These are phyloP conservation scores for Moniliophthora roreri DNA, from an alignment of 1,284 basidiomycete genomes.

Conservation along the genomic window DNA sequence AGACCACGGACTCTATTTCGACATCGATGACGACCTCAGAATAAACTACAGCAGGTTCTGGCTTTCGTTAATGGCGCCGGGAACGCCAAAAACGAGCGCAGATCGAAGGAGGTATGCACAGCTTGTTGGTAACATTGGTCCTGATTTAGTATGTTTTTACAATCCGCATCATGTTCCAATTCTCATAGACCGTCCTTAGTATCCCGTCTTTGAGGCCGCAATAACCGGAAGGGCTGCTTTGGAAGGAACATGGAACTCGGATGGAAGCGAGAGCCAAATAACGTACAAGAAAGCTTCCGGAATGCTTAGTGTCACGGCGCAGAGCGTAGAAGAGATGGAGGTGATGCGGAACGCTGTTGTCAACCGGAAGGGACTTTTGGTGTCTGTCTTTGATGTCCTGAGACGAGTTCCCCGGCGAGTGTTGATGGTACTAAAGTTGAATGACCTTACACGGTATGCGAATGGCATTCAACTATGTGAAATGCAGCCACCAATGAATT, in stretches of 20 bases:
- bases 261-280: constrained; percentile 28
- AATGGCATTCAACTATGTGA: neutral
- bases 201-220: constrained; percentile 87
- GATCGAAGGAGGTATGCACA: constrained; percentile 84
- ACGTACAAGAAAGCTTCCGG: constrained; percentile 63
- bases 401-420: constrained; percentile 81
- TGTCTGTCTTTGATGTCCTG: constrained; percentile 84
- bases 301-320: constrained; percentile 71
- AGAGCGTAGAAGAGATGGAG: constrained; percentile 72
- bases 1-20: constrained; percentile 93
- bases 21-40: constrained; percentile 76
- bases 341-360: constrained; percentile 80
- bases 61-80: constrained; percentile 80
- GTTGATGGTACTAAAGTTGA: constrained; percentile 71
- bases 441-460: constrained; percentile 74
- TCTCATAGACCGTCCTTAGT: constrained; percentile 45
- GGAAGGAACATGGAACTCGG: constrained; percentile 51
- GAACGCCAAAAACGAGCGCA: constrained; percentile 59
- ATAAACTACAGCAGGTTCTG: constrained; percentile 82
- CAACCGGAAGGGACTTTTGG: constrained; percentile 76
- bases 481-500: constrained; percentile 3
- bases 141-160: constrained; percentile 66
- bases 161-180: neutral
- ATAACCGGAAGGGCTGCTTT: constrained; percentile 69
- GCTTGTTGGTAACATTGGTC: constrained; percentile 86